A percentile compares a stretch with the other conserved stretches of the same genome.
phyloP scores from a whole-genome alignment of 2,329 filamentous ascomycete species.

The Lachnellula cervina region DNA sequence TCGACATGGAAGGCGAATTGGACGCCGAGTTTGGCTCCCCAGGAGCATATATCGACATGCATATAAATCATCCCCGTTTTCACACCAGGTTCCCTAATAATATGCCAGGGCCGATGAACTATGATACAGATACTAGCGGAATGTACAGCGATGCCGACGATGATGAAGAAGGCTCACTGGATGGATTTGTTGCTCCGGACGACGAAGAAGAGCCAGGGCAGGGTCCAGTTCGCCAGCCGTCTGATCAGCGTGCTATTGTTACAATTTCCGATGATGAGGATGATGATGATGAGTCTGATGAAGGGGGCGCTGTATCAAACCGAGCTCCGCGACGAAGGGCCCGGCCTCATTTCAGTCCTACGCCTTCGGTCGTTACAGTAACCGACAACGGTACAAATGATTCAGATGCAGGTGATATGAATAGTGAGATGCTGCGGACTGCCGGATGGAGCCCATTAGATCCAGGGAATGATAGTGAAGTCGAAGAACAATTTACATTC shows the following conservation, averaged over 20 bases:
- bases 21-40: conserved; percentile 5
- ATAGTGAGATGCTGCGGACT: conserved; percentile 20
- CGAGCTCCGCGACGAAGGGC: conserved; percentile 18
- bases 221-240: background rate
- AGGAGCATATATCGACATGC: conserved; percentile 5
- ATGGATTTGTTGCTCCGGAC: conserved; percentile 28
- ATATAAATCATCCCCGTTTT: conserved; percentile 9
- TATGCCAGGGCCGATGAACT: background rate
- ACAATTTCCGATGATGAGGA: conserved; percentile 29
- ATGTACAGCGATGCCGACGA: conserved; percentile 16
- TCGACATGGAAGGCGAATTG: conserved; percentile 10
- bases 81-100: conserved; percentile 2
- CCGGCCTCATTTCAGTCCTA: conserved; percentile 7
- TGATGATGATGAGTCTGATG: conserved; percentile 29
- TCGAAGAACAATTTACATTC: conserved; percentile 12
- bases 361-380: conserved; percentile 18
- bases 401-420: conserved; percentile 27
- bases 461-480: conserved; percentile 29
- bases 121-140: conserved; percentile 15
- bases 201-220: conserved; percentile 18
- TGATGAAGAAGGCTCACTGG: conserved; percentile 27
- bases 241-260: conserved; percentile 6
- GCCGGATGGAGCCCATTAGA: conserved; percentile 33
- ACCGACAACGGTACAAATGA: conserved; percentile 19
- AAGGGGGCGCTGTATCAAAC: conserved; percentile 27